Conservation (phyloP, 495 filamentous ascomycete species). For the Neurospora sp. region DNA sequence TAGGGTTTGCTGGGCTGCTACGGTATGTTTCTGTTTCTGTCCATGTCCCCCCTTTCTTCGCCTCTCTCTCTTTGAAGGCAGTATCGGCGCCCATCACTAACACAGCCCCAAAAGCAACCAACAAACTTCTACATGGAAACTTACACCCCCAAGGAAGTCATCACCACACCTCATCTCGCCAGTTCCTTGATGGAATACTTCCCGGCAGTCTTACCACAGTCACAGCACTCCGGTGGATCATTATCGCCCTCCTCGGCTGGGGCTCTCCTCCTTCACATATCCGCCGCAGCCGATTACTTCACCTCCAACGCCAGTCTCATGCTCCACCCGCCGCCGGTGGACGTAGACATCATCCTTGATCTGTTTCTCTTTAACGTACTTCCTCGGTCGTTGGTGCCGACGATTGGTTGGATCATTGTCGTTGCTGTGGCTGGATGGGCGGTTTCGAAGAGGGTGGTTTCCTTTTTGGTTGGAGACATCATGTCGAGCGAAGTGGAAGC, state of each 20-base stretch:
- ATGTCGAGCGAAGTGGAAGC: constrained; percentile 11
- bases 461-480: neutral
- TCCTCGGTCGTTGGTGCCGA: constrained; percentile 60
- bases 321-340: constrained; percentile 60
- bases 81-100: constrained; percentile 1
- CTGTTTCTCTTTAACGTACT: constrained; percentile 66
- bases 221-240: neutral
- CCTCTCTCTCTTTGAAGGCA: neutral
- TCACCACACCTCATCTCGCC: constrained; percentile 51
- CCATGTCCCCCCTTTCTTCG: neutral
- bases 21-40: constrained; percentile 10
- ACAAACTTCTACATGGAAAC: constrained; percentile 65
- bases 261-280: constrained; percentile 63
- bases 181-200: constrained; percentile 56
- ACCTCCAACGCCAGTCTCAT: constrained; percentile 64
- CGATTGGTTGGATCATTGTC: constrained; percentile 46
- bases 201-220: neutral
- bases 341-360: constrained; percentile 84
- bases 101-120: constrained; percentile 56
- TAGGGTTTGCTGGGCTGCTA: constrained; percentile 88
- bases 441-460: constrained; percentile 20
- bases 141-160: constrained; percentile 47
- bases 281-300: constrained; percentile 75
- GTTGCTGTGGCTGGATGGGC: constrained; percentile 38
- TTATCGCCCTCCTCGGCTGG: constrained; percentile 39